Conservation (phyloP, 2,329 filamentous ascomycete genomes). For the Nannizziopsis arthrosporioides region DNA sequence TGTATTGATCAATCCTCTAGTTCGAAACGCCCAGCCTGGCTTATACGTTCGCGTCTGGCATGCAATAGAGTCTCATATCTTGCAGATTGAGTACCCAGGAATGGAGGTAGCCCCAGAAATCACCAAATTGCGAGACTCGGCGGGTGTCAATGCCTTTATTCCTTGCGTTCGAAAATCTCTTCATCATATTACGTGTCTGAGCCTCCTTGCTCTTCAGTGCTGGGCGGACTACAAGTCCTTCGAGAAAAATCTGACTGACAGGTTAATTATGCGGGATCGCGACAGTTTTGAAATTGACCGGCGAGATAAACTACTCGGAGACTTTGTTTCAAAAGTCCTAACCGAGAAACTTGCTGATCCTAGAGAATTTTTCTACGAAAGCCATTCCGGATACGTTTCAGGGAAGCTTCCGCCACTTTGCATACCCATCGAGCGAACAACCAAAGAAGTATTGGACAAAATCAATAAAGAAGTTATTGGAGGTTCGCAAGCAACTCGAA, state of each 20-base stretch:
- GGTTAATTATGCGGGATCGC: slow-evolving; percentile 16
- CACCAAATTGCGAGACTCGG: slow-evolving; percentile 16
- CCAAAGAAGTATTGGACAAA: slow-evolving; percentile 14
- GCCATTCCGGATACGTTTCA: slow-evolving; percentile 17
- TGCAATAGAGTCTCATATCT: slow-evolving; percentile 26
- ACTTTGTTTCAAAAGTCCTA: slow-evolving; percentile 4
- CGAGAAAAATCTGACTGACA: slow-evolving; percentile 16
- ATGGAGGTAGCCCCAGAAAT: slow-evolving; percentile 13
- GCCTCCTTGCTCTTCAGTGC: slow-evolving; percentile 23
- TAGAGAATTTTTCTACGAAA: slow-evolving; percentile 21
- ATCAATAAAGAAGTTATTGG: slow-evolving; percentile 21
- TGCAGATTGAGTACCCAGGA: slow-evolving; percentile 14
- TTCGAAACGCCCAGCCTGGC: slow-evolving; percentile 20
- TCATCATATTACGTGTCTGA: slow-evolving; percentile 23
- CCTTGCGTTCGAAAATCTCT: slow-evolving; percentile 21
- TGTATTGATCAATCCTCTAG: slow-evolving; percentile 17
- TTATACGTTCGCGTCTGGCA: slow-evolving; percentile 24
- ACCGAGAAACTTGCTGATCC: slow-evolving; percentile 5
- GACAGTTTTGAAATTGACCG: slow-evolving; percentile 19
- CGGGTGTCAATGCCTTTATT: slow-evolving; percentile 24
- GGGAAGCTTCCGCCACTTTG: slow-evolving; percentile 23
- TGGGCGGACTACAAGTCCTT: slow-evolving; percentile 23
- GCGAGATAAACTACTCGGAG: slow-evolving; percentile 12
- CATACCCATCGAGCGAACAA: slow-evolving; percentile 14
- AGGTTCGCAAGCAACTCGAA: slow-evolving; percentile 13